phyloP scores from a whole-genome alignment of 2,329 filamentous ascomycete species.

The Fusarium goolgardi region DNA sequence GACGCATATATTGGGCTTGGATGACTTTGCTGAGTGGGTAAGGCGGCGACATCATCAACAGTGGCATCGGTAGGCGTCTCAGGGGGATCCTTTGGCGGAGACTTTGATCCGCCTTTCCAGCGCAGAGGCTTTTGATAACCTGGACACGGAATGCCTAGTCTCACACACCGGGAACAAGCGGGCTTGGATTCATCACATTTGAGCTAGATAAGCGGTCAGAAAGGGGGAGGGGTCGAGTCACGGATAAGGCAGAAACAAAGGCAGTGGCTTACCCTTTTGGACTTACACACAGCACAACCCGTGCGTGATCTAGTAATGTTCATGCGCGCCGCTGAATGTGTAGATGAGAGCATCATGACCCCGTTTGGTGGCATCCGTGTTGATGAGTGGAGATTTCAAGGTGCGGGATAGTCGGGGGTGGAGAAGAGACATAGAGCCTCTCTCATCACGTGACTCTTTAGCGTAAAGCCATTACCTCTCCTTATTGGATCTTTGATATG shows the following conservation, averaged over 20 bases:
- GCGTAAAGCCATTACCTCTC: neutral
- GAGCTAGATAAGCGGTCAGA: slow-evolving; percentile 30
- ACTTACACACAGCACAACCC: slow-evolving; percentile 42
- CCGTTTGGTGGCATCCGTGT: slow-evolving; percentile 24
- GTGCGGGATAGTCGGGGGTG: slow-evolving; percentile 23
- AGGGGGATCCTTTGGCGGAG: slow-evolving; percentile 7
- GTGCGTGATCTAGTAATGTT: slow-evolving; percentile 41
- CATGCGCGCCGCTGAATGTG: slow-evolving; percentile 32
- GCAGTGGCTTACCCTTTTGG: slow-evolving; percentile 34
- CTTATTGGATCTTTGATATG: slow-evolving; percentile 1
- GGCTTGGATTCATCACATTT: slow-evolving; percentile 42
- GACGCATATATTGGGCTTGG: slow-evolving; percentile 13
- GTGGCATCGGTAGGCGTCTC: slow-evolving; percentile 19
- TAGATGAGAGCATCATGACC: slow-evolving; percentile 25
- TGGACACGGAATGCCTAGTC: slow-evolving; percentile 40
- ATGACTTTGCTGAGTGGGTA: slow-evolving; percentile 6
- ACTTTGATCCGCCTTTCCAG: slow-evolving; percentile 31
- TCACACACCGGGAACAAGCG: slow-evolving; percentile 38
- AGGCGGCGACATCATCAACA: neutral
- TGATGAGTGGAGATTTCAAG: slow-evolving; percentile 35
- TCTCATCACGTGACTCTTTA: slow-evolving; percentile 9
- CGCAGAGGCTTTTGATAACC: slow-evolving; percentile 39
- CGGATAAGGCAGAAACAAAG: neutral
- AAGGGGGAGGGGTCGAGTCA: neutral
- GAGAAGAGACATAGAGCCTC: slow-evolving; percentile 13